A percentile compares a stretch with the other conserved stretches of the same genome.
Conservation (phyloP, 164 flowering plant species). For the Cinnamomum chago region DNA sequence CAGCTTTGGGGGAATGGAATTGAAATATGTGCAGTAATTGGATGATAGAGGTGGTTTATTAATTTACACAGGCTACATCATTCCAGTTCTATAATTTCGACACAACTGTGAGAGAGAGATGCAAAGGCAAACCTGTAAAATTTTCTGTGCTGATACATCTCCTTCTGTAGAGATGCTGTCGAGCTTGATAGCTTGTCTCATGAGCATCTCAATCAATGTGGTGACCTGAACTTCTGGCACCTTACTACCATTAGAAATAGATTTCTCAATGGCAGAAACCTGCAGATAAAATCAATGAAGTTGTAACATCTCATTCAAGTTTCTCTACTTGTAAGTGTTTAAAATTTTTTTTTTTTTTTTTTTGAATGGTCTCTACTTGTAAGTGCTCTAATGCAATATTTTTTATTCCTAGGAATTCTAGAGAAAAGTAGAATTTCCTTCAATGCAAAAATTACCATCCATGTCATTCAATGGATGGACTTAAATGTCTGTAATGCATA, state of each 20-base stretch:
- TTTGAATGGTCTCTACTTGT: not conserved
- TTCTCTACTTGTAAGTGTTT: not conserved
- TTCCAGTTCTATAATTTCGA: not conserved
- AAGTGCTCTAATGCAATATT: not conserved
- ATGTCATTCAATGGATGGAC: not conserved
- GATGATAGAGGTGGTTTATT: not conserved
- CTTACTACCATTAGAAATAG: conserved; percentile 42
- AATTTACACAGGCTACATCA: no score
- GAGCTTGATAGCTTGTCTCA: conserved; percentile 70
- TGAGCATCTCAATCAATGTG: conserved; percentile 68
- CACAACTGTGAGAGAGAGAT: not conserved
- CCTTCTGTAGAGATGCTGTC: conserved; percentile 54
- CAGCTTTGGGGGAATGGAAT: not conserved
- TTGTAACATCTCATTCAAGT: not conserved
- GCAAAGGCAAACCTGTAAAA: conserved; percentile 36
- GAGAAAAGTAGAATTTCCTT: not conserved
- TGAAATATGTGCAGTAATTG: not conserved
- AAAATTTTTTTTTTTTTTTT: no score
- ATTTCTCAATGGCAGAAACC: conserved; percentile 58
- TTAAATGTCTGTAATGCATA: not conserved
- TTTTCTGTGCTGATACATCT: conserved; percentile 42
- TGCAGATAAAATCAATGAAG: conserved; percentile 11
- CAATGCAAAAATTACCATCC: not conserved
- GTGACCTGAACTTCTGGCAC: conserved; percentile 71
- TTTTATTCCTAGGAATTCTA: not conserved